Percentiles rank a stretch among this genome's conserved stretches.
Conservation (phyloP, 2,329 filamentous ascomycete genomes). For the Exophiala lecanii-corni region DNA sequence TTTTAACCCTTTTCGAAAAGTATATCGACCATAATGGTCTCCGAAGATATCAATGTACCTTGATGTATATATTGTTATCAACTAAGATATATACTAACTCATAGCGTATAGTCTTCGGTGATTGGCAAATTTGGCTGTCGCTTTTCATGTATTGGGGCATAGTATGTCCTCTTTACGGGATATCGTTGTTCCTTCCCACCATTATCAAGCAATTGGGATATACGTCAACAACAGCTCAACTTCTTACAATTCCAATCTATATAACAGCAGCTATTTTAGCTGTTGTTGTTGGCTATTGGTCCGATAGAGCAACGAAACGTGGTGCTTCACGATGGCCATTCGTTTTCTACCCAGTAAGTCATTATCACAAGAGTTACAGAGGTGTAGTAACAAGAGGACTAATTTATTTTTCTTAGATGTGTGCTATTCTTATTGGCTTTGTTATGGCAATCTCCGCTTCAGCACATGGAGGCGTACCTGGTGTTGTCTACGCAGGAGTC, state of each 20-base stretch:
- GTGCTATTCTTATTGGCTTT: constrained; percentile 54
- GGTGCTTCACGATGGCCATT: constrained; percentile 43
- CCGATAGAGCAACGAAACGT: constrained; percentile 50
- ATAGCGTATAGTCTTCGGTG: too few species aligned
- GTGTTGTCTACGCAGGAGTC: constrained; percentile 45
- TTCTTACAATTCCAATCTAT: constrained; percentile 40
- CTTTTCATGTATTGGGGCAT: constrained; percentile 40
- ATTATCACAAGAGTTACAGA: too few species aligned
- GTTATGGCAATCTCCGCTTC: constrained; percentile 44
- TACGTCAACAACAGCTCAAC: constrained; percentile 36
- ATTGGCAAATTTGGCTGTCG: constrained; percentile 28
- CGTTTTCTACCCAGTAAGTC: constrained; percentile 43
- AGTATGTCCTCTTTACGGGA: constrained; percentile 39
- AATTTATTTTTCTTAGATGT: constrained; percentile 30
- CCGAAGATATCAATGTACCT: constrained; percentile 18
- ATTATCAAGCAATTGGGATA: constrained; percentile 42
- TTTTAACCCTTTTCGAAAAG: not conserved
- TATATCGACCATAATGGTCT: not conserved
- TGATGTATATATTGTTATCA: too few species aligned
- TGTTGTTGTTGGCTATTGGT: constrained; percentile 49
- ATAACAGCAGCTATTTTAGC: constrained; percentile 36
- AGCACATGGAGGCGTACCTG: constrained; percentile 32
- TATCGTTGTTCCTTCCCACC: constrained; percentile 34
- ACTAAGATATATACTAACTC: too few species aligned
- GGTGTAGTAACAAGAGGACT: not conserved